Conservation (phyloP, 2,329 filamentous ascomycete species). For the Pleurostoma richardsiae region DNA sequence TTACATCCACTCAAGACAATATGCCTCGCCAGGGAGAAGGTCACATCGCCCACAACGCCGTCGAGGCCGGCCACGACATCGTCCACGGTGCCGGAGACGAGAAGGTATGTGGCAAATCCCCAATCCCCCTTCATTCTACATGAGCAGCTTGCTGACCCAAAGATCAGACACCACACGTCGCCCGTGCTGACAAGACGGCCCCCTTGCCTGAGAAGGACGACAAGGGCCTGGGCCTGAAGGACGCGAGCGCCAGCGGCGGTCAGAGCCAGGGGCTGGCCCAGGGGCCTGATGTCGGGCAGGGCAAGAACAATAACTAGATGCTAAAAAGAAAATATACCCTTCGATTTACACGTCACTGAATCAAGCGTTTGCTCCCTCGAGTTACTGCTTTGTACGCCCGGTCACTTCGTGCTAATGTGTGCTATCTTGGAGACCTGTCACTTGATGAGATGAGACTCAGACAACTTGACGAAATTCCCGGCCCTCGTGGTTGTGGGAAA, state of each 20-base stretch:
- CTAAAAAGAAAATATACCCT: too few relatives aligned
- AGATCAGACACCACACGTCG: conserved; percentile 24
- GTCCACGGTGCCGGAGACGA: conserved; percentile 35
- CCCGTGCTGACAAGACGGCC: conserved; percentile 44
- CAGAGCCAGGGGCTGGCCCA: conserved; percentile 34
- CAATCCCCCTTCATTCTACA: background rate
- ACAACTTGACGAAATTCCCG: too few relatives aligned
- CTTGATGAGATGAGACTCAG: too few relatives aligned
- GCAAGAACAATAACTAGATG: conserved; percentile 10
- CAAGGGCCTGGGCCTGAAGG: conserved; percentile 31
- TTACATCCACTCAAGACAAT: conserved; percentile 12
- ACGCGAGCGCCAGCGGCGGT: conserved; percentile 36
- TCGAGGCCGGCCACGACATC: conserved; percentile 33
- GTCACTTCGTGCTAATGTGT: too few relatives aligned
- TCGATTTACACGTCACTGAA: too few relatives aligned
- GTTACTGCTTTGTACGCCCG: too few relatives aligned
- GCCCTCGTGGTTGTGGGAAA: too few relatives aligned
- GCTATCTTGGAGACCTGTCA: too few relatives aligned
- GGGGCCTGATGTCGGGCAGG: conserved; percentile 35
- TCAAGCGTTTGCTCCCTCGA: too few relatives aligned
- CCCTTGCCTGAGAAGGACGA: conserved; percentile 40
- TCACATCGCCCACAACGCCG: conserved; percentile 36
- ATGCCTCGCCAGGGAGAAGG: conserved; percentile 49
- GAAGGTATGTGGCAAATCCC: conserved; percentile 23
- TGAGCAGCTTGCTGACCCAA: conserved; percentile 1